Evolutionary conservation across 2,329 filamentous ascomycete genomes (phyloP).

Genomic region (Monilinia fructicola): DNA sequence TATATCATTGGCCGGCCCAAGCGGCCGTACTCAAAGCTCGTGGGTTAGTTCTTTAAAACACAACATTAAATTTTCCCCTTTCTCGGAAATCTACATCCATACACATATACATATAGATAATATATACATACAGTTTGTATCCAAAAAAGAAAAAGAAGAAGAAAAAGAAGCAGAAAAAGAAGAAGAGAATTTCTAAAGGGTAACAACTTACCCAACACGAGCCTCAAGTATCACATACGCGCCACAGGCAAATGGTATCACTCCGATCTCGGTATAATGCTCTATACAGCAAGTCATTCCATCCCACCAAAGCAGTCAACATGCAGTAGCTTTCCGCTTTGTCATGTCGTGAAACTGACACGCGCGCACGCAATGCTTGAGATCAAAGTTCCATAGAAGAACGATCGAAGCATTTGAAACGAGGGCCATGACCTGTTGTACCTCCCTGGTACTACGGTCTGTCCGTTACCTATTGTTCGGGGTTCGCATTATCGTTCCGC

Average conservation of each 20-base stretch:
- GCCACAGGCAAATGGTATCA: conserved; percentile 7
- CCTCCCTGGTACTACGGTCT: too few species aligned
- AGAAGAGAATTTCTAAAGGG: neutral
- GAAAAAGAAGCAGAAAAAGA: neutral
- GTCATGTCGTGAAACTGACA: conserved; percentile 1
- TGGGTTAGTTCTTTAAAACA: neutral
- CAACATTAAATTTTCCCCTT: neutral
- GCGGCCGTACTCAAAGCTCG: too few species aligned
- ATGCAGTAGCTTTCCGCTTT: conserved; percentile 8
- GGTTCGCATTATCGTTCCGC: conserved; percentile 7
- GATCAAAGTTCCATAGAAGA: neutral
- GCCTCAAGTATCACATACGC: conserved; percentile 7
- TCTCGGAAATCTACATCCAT: conserved; percentile 4
- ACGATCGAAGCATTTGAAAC: conserved; percentile 12
- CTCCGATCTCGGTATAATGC: conserved; percentile 10
- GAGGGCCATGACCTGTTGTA: neutral
- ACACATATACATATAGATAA: neutral
- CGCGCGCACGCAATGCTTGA: neutral
- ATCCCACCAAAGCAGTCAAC: neutral
- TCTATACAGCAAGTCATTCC: neutral
- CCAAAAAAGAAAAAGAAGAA: too few species aligned
- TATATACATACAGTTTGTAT: too few species aligned
- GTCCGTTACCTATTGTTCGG: neutral
- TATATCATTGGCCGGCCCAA: too few species aligned
- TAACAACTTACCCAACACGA: neutral